A percentile compares a stretch with the other conserved stretches of the same genome.
These are phyloP conservation scores for Nicotiana otophora DNA, from an alignment of 257 asterid genomes.

Conservation along the genomic window DNA sequence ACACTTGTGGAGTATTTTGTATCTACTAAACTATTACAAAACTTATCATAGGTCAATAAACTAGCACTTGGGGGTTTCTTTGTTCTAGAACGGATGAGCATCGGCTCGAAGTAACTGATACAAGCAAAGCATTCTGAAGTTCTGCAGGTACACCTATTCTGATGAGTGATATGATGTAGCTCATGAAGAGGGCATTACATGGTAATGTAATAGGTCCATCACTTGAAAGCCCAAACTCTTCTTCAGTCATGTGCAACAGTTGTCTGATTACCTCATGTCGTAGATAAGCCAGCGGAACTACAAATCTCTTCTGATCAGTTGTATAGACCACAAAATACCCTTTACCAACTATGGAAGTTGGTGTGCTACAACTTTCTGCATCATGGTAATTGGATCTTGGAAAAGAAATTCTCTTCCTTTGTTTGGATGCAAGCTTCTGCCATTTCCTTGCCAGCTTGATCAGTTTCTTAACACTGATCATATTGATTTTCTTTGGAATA, in stretches of 20 bases:
- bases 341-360: background rate
- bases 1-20: background rate
- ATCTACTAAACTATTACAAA: background rate
- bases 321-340: too few species aligned
- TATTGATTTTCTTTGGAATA: background rate
- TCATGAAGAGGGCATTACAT: conserved; percentile 24
- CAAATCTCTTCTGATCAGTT: too few species aligned
- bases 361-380: background rate
- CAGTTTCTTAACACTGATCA: background rate
- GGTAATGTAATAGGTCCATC: conserved; percentile 24
- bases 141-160: conserved; percentile 16
- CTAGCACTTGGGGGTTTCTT: background rate
- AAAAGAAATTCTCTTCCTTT: background rate
- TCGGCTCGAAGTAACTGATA: conserved; percentile 9
- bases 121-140: conserved; percentile 23
- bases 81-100: background rate
- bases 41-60: background rate
- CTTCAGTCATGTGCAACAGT: conserved; percentile 28
- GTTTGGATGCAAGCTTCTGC: background rate
- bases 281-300: conserved; percentile 22
- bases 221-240: conserved; percentile 10
- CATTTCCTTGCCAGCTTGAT: background rate
- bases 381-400: background rate
- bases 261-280: conserved; percentile 19
- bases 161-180: conserved; percentile 14